phyloP scores from a whole-genome alignment of 495 filamentous ascomycete species.

The Neurospora sp. region DNA sequence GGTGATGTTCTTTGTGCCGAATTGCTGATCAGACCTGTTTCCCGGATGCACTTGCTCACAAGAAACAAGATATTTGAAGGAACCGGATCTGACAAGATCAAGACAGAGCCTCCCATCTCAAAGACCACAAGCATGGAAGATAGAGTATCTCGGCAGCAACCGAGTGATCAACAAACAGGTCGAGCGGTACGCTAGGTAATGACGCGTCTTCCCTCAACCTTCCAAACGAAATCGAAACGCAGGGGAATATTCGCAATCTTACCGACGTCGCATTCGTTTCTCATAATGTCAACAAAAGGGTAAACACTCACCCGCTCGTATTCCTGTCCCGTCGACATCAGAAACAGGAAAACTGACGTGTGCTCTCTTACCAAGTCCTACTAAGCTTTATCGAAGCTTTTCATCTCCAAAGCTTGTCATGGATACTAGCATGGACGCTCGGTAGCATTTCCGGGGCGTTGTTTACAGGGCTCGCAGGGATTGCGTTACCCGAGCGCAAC shows the following conservation, averaged over 20 bases:
- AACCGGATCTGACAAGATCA: neutral
- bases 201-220: neutral
- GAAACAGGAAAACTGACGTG: neutral
- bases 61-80: neutral
- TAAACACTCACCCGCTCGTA: neutral
- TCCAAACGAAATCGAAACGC: neutral
- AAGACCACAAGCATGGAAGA: neutral
- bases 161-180: neutral
- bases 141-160: neutral
- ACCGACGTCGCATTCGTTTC: neutral
- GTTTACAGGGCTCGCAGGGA: neutral
- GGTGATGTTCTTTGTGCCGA: neutral
- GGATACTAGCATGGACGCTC: neutral
- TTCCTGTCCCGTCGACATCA: neutral
- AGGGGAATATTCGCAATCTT: neutral
- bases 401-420: neutral
- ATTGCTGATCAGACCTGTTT: neutral
- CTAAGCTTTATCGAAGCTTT: neutral
- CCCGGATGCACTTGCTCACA: neutral
- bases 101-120: neutral
- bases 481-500: neutral
- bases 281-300: neutral
- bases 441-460: neutral
- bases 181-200: neutral
- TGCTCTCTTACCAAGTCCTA: neutral